Conservation (phyloP, 352 stramenopile genomes). For the Phytophthora fragariaefolia region DNA sequence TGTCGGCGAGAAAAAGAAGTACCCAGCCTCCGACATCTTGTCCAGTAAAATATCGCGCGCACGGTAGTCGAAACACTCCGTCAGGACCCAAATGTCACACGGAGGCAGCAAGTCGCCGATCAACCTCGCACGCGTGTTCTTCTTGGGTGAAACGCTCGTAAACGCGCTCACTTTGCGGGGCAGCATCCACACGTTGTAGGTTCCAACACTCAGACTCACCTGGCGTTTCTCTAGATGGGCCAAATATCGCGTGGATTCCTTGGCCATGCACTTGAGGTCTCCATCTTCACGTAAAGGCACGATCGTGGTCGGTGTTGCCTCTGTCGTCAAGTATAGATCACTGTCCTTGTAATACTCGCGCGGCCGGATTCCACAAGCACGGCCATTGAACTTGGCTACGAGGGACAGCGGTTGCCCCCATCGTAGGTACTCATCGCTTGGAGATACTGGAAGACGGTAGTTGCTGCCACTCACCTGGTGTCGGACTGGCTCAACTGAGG, state of each 20-base stretch:
- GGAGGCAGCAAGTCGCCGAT: slow-evolving; percentile 71
- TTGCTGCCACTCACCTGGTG: slow-evolving; percentile 44
- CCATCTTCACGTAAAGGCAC: slow-evolving; percentile 72
- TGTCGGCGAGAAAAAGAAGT: slow-evolving; percentile 77
- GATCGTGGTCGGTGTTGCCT: slow-evolving; percentile 61
- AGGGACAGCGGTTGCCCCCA: slow-evolving; percentile 74
- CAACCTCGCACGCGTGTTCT: slow-evolving; percentile 77
- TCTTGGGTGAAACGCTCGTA: slow-evolving; percentile 69
- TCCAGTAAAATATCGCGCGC: slow-evolving; percentile 68
- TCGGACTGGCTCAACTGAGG: slow-evolving; percentile 48
- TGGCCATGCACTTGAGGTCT: slow-evolving; percentile 70
- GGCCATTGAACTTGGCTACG: slow-evolving; percentile 59
- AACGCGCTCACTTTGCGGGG: slow-evolving; percentile 79
- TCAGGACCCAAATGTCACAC: slow-evolving; percentile 81
- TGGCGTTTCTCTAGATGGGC: slow-evolving; percentile 66
- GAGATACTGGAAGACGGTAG: slow-evolving; percentile 33
- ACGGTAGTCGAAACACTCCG: slow-evolving; percentile 82
- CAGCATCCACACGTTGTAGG: slow-evolving; percentile 90
- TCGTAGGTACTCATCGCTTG: slow-evolving; percentile 50
- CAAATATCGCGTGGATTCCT: slow-evolving; percentile 71
- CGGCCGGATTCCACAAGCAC: slow-evolving; percentile 63
- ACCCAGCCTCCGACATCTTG: slow-evolving; percentile 63
- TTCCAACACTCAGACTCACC: slow-evolving; percentile 64
- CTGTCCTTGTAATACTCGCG: slow-evolving; percentile 84
- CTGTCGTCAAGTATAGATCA: slow-evolving; percentile 75